Base-by-base conservation (phyloP, 176 grass and related monocot species). In the Oryza meyeriana region DNA sequence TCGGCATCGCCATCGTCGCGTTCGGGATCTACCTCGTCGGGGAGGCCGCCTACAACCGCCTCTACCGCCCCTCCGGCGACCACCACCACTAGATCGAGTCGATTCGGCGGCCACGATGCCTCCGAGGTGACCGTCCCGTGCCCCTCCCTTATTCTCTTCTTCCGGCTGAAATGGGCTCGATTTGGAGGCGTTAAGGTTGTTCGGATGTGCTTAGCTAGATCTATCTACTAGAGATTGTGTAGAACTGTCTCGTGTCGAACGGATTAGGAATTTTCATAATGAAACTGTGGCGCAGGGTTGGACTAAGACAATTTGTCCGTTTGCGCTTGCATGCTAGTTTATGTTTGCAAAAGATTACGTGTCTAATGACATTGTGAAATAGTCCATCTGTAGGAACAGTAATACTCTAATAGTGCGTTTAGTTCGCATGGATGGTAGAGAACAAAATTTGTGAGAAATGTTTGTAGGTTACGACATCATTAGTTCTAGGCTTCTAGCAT, bases 1-100 rank as follows among this genome's bases (percentile, higher is more conserved):
- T 98, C 74, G 95, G 95, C 79, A 98, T 93, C 82, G 92, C 93
- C 41, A 86, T 98, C 80, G 93, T 98, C 88, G 93, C 95, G 66
- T 98, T 95, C 69, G 95, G 95, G 66, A 84, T 98, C 89, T 98
- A 98, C 88, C 79, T 98, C 76, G 90, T 88, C 55, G 90, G 88
- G n/a, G 95, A 98, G 84, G 84, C 90, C 33, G 85, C 90, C 84
- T 98, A 95, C 90, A 95, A 93, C 85, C 88, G 72, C 67, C 33
- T 98, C 72, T 65, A 76, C 79, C 82, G 79, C 45, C 66, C 90
- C 27, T 85, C 81, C 67, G 40, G 74, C 69, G 85, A 83, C 61
- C 44, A 86, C 50, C 87, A 87, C 83, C 85, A 85, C 45, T 90
- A 89, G 79, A 62, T 55, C 65, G 17, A 0, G n/a, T 25, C n/a